A percentile compares a stretch with the other conserved stretches of the same genome.
Conservation (phyloP, 2,329 filamentous ascomycete genomes). For the Rosellinia necatrix region DNA sequence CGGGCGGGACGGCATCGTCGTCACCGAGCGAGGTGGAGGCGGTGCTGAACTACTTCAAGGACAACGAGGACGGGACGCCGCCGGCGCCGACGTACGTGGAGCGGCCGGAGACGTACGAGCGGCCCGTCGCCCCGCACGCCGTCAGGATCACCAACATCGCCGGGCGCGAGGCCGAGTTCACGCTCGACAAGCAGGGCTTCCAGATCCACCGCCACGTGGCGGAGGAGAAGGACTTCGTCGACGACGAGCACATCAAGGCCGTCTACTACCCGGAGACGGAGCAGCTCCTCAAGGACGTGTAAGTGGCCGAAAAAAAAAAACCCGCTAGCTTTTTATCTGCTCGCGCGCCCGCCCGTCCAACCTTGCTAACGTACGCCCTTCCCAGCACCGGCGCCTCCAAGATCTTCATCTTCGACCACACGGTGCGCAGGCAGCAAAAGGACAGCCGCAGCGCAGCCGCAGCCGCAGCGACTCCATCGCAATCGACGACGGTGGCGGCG, state of each 20-base stretch:
- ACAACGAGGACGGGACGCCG: slow-evolving; percentile 48
- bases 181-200: slow-evolving; percentile 47
- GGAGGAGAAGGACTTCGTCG: slow-evolving; percentile 46
- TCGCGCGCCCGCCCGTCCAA: too few relatives aligned
- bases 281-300: slow-evolving; percentile 64
- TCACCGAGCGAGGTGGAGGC: slow-evolving; percentile 41
- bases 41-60: slow-evolving; percentile 46
- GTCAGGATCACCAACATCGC: slow-evolving; percentile 45
- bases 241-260: slow-evolving; percentile 65
- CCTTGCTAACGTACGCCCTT: not conserved
- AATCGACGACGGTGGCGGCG: too few relatives aligned
- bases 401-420: slow-evolving; percentile 67
- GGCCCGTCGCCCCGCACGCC: slow-evolving; percentile 35
- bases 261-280: slow-evolving; percentile 77
- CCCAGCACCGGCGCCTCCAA: slow-evolving; percentile 58
- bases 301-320: too few relatives aligned
- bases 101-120: slow-evolving; percentile 43
- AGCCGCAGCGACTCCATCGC: not conserved
- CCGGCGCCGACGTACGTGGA: slow-evolving; percentile 44
- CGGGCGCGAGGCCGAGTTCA: slow-evolving; percentile 43
- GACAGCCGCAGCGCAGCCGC: slow-evolving; percentile 52
- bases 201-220: slow-evolving; percentile 40
- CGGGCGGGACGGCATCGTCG: slow-evolving; percentile 1
- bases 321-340: too few relatives aligned
- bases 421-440: slow-evolving; percentile 49